phyloP scores from a whole-genome alignment of 2,329 filamentous ascomycete genomes.

The Aspergillus sp. region DNA sequence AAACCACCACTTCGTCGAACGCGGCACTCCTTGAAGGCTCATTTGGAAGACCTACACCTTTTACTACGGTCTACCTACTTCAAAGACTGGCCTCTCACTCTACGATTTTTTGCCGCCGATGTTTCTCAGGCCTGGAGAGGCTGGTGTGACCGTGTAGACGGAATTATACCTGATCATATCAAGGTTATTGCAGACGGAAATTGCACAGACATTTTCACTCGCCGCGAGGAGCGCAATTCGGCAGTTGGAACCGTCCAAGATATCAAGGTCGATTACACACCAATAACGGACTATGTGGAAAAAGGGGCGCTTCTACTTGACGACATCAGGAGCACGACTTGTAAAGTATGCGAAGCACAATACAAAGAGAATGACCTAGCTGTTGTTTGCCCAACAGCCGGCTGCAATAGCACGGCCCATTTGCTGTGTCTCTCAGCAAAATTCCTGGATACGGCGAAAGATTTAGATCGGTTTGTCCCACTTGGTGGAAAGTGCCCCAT shows the following conservation, averaged over 20 bases:
- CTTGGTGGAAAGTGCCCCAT: conserved; percentile 67
- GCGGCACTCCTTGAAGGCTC: conserved; percentile 61
- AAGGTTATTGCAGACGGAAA: conserved; percentile 55
- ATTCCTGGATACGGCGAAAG: conserved; percentile 48
- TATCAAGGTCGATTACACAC: conserved; percentile 55
- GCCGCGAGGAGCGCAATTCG: conserved; percentile 16
- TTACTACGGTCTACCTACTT: conserved; percentile 80
- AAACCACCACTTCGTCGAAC: conserved; percentile 67
- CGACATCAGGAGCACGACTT: conserved; percentile 37
- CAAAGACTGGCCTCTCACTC: conserved; percentile 72
- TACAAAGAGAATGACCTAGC: conserved; percentile 44
- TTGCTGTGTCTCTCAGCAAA: conserved; percentile 54
- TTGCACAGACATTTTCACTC: conserved; percentile 12
- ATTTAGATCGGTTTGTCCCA: conserved; percentile 59
- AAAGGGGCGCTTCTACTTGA: conserved; percentile 50
- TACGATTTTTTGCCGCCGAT: conserved; percentile 75
- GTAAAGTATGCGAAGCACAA: conserved; percentile 50
- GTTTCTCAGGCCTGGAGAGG: conserved; percentile 68
- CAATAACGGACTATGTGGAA: conserved; percentile 51
- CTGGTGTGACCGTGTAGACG: conserved; percentile 53
- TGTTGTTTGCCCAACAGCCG: conserved; percentile 52
- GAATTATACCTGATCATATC: conserved; percentile 50
- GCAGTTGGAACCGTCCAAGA: conserved; percentile 42
- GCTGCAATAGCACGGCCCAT: conserved; percentile 54
- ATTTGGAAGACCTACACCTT: conserved; percentile 77